Evolutionary conservation across 1,139 yeast species (phyloP).

Genomic region (Magnusiomyces sp.): DNA sequence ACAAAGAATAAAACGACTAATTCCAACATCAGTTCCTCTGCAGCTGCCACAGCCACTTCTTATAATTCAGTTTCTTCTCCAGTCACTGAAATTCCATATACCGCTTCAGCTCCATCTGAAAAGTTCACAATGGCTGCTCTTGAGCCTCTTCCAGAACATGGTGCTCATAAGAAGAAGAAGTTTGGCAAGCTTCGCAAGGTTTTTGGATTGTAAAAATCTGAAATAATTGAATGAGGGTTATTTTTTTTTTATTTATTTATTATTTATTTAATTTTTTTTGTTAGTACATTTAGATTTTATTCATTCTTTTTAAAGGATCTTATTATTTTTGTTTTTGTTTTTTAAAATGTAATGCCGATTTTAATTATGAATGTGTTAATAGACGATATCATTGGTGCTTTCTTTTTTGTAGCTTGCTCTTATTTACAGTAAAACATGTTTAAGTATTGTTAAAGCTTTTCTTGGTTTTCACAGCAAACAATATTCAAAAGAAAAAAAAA

Average conservation of each 20-base stretch:
- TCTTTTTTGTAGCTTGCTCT: too few relatives aligned
- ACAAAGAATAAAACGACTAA: background rate
- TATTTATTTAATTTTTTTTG: slow-evolving; percentile 5
- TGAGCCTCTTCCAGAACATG: background rate
- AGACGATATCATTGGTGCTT: too few relatives aligned
- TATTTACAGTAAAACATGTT: too few relatives aligned
- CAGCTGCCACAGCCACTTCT: background rate
- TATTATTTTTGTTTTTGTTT: background rate
- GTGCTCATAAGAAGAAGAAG: slow-evolving; percentile 22
- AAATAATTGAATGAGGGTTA: background rate
- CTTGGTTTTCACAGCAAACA: too few relatives aligned
- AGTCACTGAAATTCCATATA: background rate
- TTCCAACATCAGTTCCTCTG: background rate
- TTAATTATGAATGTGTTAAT: background rate
- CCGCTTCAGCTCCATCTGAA: slow-evolving; percentile 4
- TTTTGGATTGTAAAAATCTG: slow-evolving; percentile 21
- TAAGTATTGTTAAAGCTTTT: too few relatives aligned
- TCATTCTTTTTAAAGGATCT: background rate
- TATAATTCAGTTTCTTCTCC: background rate
- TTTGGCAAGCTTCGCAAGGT: slow-evolving; percentile 25
- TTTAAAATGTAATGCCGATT: too few relatives aligned
- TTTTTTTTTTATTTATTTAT: slow-evolving; percentile 5
- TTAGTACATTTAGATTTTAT: too few relatives aligned
- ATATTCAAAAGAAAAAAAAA: too few relatives aligned
- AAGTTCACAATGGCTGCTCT: background rate